Evolutionary conservation across 306 rosid species (phyloP).

Genomic region (Aeschynomene evenia): DNA sequence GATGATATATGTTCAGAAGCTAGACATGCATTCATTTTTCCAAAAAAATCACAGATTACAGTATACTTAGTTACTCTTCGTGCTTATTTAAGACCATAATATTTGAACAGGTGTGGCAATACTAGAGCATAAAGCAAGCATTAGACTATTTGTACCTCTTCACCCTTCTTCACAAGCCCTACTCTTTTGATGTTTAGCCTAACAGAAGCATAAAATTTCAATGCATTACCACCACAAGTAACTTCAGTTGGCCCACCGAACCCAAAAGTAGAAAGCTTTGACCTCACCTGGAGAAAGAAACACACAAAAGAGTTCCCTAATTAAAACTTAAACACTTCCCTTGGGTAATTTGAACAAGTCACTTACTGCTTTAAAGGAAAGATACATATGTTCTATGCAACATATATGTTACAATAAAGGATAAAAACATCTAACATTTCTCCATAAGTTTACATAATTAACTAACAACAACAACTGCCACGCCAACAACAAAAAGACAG

Average conservation of each 20-base stretch:
- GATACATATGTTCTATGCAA: not conserved
- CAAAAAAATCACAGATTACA: not conserved
- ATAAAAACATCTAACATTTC: slow-evolving; percentile 2
- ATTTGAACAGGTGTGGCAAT: not conserved
- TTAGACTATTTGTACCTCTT: slow-evolving; percentile 60
- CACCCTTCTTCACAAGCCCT: slow-evolving; percentile 78
- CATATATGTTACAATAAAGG: slow-evolving; percentile 1
- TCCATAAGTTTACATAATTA: not conserved
- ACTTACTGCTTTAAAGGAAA: not conserved
- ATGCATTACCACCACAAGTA: slow-evolving; percentile 95
- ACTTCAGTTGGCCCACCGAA: slow-evolving; percentile 88
- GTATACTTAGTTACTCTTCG: not conserved
- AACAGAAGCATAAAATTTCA: slow-evolving; percentile 90
- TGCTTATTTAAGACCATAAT: not conserved
- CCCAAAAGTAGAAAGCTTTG: slow-evolving; percentile 83
- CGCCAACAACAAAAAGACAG: not conserved
- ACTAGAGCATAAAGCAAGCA: not conserved
- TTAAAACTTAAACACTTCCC: slow-evolving; percentile 14
- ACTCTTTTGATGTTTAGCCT: slow-evolving; percentile 69
- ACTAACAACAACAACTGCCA: not conserved
- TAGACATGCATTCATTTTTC: slow-evolving; percentile 4
- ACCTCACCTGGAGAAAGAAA: slow-evolving; percentile 57
- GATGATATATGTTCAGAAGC: not conserved
- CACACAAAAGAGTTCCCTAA: slow-evolving; percentile 20
- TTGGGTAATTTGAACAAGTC: slow-evolving; percentile 2